Percentiles rank a stretch among this genome's conserved stretches.
Conservation (phyloP, 2,329 filamentous ascomycete species). For the Aspergillus tubingensis region DNA sequence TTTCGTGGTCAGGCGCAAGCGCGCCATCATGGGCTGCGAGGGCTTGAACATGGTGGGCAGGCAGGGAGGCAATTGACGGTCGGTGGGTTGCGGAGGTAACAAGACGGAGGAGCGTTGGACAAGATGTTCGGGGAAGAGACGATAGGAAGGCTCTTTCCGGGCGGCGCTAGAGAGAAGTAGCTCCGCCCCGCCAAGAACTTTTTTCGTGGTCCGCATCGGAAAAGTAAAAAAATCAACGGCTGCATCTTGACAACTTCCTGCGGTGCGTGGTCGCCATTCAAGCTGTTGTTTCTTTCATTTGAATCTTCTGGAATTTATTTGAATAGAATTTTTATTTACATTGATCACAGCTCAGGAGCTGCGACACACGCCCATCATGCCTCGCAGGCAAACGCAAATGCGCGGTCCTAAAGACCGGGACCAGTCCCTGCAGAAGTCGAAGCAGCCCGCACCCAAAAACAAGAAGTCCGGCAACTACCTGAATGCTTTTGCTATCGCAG, state of each 20-base stretch:
- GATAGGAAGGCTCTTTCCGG: constrained; percentile 27
- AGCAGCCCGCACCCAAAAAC: constrained; percentile 47
- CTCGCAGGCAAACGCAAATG: constrained; percentile 44
- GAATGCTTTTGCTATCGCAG: constrained; percentile 68
- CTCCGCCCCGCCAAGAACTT: constrained; percentile 38
- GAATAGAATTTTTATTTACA: background rate
- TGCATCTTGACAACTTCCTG: constrained; percentile 10
- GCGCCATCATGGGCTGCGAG: constrained; percentile 59
- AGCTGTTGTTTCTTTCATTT: constrained; percentile 5
- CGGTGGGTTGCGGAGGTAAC: constrained; percentile 7
- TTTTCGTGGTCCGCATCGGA: constrained; percentile 26
- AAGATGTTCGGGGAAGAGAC: constrained; percentile 8
- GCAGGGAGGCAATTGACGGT: background rate
- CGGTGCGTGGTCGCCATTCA: constrained; percentile 11
- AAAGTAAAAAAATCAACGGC: constrained; percentile 31
- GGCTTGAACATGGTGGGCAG: constrained; percentile 45
- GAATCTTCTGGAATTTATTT: background rate
- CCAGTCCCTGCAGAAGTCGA: constrained; percentile 39
- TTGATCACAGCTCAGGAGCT: background rate
- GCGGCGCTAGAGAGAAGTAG: constrained; percentile 24
- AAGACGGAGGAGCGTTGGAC: background rate
- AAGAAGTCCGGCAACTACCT: constrained; percentile 50
- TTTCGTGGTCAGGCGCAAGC: constrained; percentile 88
- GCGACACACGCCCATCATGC: constrained; percentile 33
- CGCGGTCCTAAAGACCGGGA: constrained; percentile 39